phyloP scores from a whole-genome alignment of 1,284 basidiomycete species.

The Melanopsichium pennsylvanicum region DNA sequence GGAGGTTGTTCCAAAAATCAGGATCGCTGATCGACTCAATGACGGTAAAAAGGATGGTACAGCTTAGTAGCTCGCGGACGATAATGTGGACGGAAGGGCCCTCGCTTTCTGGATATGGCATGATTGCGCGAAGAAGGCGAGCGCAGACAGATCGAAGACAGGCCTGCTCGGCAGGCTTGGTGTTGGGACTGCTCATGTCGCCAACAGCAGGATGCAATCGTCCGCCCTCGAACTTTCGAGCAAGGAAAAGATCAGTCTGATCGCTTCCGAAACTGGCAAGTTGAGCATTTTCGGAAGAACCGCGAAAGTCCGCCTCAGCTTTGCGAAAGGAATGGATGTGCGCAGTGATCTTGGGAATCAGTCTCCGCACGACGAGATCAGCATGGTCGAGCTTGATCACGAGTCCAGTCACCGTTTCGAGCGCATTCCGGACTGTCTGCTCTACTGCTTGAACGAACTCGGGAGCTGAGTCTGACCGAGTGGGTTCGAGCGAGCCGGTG shows the following conservation, averaged over 20 bases:
- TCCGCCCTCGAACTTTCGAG: constrained; percentile 65
- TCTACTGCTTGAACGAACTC: constrained; percentile 87
- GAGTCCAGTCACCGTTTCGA: constrained; percentile 72
- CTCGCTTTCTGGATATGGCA: constrained; percentile 78
- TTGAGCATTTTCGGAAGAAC: constrained; percentile 58
- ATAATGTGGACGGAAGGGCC: constrained; percentile 78
- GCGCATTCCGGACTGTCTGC: constrained; percentile 74
- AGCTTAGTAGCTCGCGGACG: constrained; percentile 81
- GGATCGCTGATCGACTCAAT: constrained; percentile 92
- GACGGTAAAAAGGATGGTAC: constrained; percentile 81
- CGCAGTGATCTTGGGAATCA: constrained; percentile 83
- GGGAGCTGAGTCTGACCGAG: constrained; percentile 71
- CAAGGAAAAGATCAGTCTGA: constrained; percentile 75
- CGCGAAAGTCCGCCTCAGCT: constrained; percentile 82
- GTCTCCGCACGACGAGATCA: constrained; percentile 78
- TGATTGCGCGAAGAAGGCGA: constrained; percentile 74
- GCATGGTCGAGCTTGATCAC: constrained; percentile 76
- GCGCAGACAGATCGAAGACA: constrained; percentile 80
- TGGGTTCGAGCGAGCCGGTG: constrained; percentile 19
- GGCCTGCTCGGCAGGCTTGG: constrained; percentile 84
- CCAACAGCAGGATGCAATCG: constrained; percentile 79
- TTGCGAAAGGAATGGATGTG: constrained; percentile 91
- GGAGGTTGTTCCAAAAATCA: constrained; percentile 92
- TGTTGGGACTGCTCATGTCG: constrained; percentile 81
- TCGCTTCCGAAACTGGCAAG: constrained; percentile 33